phyloP scores from a whole-genome alignment of 768 basidiomycete genomes.

The Lepiota subincarnata region DNA sequence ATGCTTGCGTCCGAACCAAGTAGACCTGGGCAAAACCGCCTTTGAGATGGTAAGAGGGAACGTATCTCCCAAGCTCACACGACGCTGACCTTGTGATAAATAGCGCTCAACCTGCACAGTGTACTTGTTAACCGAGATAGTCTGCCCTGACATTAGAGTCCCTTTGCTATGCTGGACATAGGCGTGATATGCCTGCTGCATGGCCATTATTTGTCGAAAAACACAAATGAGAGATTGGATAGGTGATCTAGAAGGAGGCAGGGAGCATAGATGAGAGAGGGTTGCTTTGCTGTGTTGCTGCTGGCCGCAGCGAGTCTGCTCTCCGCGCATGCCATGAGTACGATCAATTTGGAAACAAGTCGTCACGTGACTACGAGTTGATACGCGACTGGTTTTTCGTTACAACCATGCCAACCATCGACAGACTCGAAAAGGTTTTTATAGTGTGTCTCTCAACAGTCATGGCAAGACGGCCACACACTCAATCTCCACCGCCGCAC shows the following conservation, averaged over 20 bases:
- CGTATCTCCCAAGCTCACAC: constrained; percentile 7
- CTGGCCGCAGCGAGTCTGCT: constrained; percentile 10
- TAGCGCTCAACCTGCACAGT: constrained; percentile 91
- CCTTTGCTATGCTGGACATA: constrained; percentile 56
- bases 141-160: constrained; percentile 76
- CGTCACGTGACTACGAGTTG: constrained; percentile 5
- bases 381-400: no score
- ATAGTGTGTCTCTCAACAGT: no score
- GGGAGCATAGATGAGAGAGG: constrained; percentile 14
- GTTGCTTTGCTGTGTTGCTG: constrained; percentile 14
- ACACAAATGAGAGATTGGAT: constrained; percentile 12
- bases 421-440: no score
- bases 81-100: constrained; percentile 79
- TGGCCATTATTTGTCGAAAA: constrained; percentile 36
- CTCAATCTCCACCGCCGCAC: constrained; percentile 16
- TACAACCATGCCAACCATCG: no score
- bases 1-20: constrained; percentile 80
- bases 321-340: constrained; percentile 9
- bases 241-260: constrained; percentile 14
- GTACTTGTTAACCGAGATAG: constrained; percentile 86
- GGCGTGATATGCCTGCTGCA: constrained; percentile 45
- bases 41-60: constrained; percentile 27
- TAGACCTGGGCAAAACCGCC: constrained; percentile 99
- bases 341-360: constrained; percentile 10
- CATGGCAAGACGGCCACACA: constrained; percentile 10